phyloP scores from a whole-genome alignment of 2,329 filamentous ascomycete species.

The Penicillium psychrosexuale region DNA sequence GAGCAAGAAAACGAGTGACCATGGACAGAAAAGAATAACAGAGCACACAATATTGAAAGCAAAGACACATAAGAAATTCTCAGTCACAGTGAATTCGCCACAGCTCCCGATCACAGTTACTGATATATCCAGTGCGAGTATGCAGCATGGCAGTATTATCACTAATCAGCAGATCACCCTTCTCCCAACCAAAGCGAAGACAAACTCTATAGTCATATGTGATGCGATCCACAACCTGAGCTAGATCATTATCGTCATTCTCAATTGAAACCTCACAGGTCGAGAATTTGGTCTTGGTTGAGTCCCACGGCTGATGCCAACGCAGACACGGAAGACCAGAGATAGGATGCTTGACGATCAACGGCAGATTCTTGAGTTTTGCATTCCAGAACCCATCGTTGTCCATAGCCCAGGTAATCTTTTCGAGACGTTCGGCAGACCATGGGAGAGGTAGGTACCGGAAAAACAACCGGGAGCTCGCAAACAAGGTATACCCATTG shows the following conservation, averaged over 20 bases:
- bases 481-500: conserved; percentile 56
- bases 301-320: conserved; percentile 56
- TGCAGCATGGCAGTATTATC: conserved; percentile 46
- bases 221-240: conserved; percentile 43
- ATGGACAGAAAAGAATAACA: neutral
- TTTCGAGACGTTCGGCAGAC: conserved; percentile 18
- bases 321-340: conserved; percentile 51
- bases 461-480: conserved; percentile 51
- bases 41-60: neutral
- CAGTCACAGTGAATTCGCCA: conserved; percentile 30
- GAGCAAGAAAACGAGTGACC: neutral
- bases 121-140: conserved; percentile 26
- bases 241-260: conserved; percentile 34
- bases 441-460: conserved; percentile 43
- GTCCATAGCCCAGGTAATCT: conserved; percentile 46
- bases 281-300: conserved; percentile 52
- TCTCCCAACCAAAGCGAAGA: conserved; percentile 53
- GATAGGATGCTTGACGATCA: conserved; percentile 48
- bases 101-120: conserved; percentile 25
- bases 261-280: conserved; percentile 48
- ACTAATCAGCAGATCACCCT: conserved; percentile 54
- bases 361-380: conserved; percentile 43
- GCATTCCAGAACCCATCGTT: conserved; percentile 50
- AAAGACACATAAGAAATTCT: neutral
- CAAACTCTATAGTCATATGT: conserved; percentile 53